A percentile compares a stretch with the other conserved stretches of the same genome.
Conservation (phyloP, 371 early-diverging fungal genomes). For the Lichtheimia corymbifera region DNA sequence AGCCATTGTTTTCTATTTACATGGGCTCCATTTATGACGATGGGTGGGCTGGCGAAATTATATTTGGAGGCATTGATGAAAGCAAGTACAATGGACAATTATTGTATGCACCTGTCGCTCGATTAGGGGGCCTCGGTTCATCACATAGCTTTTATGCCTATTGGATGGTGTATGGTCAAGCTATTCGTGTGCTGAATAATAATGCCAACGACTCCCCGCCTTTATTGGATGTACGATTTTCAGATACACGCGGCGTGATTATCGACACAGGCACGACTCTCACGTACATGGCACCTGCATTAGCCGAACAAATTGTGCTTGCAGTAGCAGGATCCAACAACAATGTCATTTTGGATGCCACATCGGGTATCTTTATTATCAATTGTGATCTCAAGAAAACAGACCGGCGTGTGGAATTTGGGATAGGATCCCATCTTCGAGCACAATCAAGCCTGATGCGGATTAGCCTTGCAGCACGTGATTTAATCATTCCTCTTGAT, state of each 20-base stretch:
- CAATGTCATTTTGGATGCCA: slow-evolving; percentile 14
- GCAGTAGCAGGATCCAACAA: slow-evolving; percentile 21
- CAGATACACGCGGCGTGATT: slow-evolving; percentile 25
- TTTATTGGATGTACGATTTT: slow-evolving; percentile 2
- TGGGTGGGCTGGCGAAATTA: slow-evolving; percentile 56
- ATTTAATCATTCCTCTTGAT: slow-evolving; percentile 41
- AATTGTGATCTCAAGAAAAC: slow-evolving; percentile 13
- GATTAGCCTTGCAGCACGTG: slow-evolving; percentile 22
- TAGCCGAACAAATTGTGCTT: slow-evolving; percentile 23
- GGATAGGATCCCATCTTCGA: neutral
- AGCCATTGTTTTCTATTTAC: slow-evolving; percentile 43
- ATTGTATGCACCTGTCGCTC: slow-evolving; percentile 44
- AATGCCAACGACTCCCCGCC: neutral
- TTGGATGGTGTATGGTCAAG: slow-evolving; percentile 51
- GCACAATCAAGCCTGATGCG: neutral
- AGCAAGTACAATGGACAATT: slow-evolving; percentile 55
- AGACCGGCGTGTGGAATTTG: slow-evolving; percentile 9
- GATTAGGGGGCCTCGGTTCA: slow-evolving; percentile 2
- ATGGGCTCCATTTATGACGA: slow-evolving; percentile 22
- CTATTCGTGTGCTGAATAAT: slow-evolving; percentile 23
- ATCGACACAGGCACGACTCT: slow-evolving; percentile 53
- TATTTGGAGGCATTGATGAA: slow-evolving; percentile 63
- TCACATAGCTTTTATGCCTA: slow-evolving; percentile 20
- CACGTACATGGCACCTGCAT: slow-evolving; percentile 35
- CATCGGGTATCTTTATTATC: slow-evolving; percentile 24